phyloP scores from a whole-genome alignment of 2,329 filamentous ascomycete species.

The Leptographium galeiforme region DNA sequence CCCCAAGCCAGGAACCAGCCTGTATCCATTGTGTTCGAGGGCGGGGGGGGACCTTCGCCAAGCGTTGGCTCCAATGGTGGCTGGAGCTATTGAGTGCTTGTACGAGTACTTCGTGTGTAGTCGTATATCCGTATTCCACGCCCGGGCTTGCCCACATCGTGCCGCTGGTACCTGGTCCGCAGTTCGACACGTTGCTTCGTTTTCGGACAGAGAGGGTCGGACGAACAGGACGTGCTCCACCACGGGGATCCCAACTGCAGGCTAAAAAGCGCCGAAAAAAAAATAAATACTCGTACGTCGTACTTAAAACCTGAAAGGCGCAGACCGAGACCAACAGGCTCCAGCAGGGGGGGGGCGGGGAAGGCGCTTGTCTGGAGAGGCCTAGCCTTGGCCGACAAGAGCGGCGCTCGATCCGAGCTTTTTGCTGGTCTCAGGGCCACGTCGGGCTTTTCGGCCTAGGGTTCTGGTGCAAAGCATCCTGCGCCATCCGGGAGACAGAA shows the following conservation, averaged over 20 bases:
- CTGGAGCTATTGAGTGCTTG: background rate
- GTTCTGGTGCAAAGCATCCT: no score
- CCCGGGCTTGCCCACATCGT: background rate
- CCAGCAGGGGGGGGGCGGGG: no score
- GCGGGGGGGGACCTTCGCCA: background rate
- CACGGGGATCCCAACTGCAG: background rate
- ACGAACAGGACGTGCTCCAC: background rate
- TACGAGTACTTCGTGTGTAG: background rate
- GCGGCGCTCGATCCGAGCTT: no score
- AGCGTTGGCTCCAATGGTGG: background rate
- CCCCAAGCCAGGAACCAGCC: no score
- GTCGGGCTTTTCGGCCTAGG: no score
- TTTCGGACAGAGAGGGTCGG: background rate
- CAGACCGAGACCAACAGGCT: background rate
- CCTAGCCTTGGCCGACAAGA: no score
- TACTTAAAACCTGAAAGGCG: background rate
- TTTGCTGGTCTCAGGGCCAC: no score
- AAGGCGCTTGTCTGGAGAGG: no score
- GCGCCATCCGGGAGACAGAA: no score
- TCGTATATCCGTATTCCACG: background rate
- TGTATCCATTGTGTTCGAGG: no score
- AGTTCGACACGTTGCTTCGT: background rate
- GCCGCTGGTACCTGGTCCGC: no score
- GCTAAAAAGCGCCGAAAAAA: background rate
- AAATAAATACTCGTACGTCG: no score